These are phyloP conservation scores for Hordeum vulgare DNA, from an alignment of 176 grass and related monocot species.

Conservation along the genomic window MorexV3_pseudomolecules_assembly NC_058524.1:44881824-44882323, in stretches of 20 bases:
- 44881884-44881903: constrained; percentile 11
- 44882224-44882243: constrained; percentile 29
- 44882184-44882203: constrained; percentile 20
- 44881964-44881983: constrained; percentile 35
- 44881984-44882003: not conserved
- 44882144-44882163: not conserved
- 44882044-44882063: not conserved
- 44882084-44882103: not conserved
- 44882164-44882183: constrained; percentile 38
- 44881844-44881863: constrained; percentile 24
- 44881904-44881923: constrained; percentile 29
- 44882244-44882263: constrained; percentile 1
- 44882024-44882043: not conserved
- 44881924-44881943: constrained; percentile 36
- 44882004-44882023: not conserved
- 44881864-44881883: constrained; percentile 31
- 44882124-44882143: not conserved
- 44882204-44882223: constrained; percentile 14
- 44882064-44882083: not conserved
- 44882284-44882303: constrained; percentile 30
- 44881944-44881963: constrained; percentile 39
- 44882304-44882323: constrained; percentile 22
- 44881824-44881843: constrained; percentile 30
- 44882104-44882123: not conserved
- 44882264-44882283: constrained; percentile 10